Evolutionary conservation across 2,329 filamentous ascomycete species (phyloP).

Genomic region (Colletotrichum lupini): DNA sequence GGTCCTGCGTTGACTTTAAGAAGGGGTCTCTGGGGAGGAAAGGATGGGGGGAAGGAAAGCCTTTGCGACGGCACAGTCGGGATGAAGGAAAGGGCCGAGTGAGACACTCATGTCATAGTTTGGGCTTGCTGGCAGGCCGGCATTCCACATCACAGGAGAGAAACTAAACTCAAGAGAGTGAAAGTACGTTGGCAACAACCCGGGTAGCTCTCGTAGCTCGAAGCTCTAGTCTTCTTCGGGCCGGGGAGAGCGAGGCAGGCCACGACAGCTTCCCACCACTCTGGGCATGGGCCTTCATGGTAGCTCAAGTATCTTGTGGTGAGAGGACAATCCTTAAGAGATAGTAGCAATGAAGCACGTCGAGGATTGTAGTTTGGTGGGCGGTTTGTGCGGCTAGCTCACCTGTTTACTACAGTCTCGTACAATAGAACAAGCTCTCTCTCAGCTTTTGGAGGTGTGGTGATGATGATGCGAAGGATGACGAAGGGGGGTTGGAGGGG

Average conservation of each 20-base stretch:
- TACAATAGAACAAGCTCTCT: background rate
- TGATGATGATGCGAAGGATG: slow-evolving; percentile 33
- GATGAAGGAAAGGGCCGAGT: slow-evolving; percentile 7
- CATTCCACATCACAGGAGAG: slow-evolving; percentile 14
- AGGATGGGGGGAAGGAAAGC: background rate
- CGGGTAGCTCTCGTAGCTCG: slow-evolving; percentile 1
- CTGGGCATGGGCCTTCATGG: background rate
- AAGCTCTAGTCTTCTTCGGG: slow-evolving; percentile 19
- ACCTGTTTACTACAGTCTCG: too few relatives aligned
- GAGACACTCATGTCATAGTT: slow-evolving; percentile 36
- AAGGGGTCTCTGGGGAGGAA: background rate
- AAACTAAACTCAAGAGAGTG: slow-evolving; percentile 1
- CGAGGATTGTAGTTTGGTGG: background rate
- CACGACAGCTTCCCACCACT: background rate
- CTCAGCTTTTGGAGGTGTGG: slow-evolving; percentile 2
- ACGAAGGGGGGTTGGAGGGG: slow-evolving; percentile 27
- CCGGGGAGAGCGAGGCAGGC: background rate
- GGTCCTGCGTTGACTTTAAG: slow-evolving; percentile 23
- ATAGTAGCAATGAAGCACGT: background rate
- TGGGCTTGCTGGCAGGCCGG: slow-evolving; percentile 1
- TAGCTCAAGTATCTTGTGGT: background rate
- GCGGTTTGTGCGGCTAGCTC: background rate
- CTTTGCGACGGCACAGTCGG: slow-evolving; percentile 6
- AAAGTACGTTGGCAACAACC: background rate
- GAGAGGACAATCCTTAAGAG: background rate